Evolutionary conservation across 352 stramenopile genomes (phyloP).

Genomic region (Pythium apleroticum): DNA sequence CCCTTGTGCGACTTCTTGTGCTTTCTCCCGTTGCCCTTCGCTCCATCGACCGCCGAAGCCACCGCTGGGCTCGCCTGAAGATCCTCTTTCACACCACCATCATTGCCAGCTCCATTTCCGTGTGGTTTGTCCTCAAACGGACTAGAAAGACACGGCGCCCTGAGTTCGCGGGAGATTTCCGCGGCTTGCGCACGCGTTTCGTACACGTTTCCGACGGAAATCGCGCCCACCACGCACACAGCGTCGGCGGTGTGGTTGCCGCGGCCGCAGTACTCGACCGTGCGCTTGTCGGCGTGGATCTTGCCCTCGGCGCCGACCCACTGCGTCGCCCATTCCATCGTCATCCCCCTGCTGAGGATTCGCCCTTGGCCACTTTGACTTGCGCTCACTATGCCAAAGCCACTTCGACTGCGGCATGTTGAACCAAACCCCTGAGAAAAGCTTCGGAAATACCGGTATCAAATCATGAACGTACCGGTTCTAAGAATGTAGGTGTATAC

Average conservation of each 20-base stretch:
- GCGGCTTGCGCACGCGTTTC: conserved; percentile 1
- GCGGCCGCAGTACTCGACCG: conserved; percentile 55
- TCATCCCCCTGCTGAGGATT: not conserved
- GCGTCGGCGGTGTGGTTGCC: conserved; percentile 52
- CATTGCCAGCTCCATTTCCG: not conserved
- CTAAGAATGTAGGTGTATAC: too few species aligned
- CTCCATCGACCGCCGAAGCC: not conserved
- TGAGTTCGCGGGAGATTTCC: not conserved
- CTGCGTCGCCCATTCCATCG: conserved; percentile 31
- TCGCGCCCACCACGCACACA: conserved; percentile 43
- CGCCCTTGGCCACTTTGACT: not conserved
- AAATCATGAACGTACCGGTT: too few species aligned
- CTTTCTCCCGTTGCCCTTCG: conserved; percentile 2
- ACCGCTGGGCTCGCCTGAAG: not conserved
- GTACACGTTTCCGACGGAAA: conserved; percentile 23
- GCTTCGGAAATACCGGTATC: not conserved
- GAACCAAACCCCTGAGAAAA: conserved; percentile 12
- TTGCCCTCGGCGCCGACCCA: conserved; percentile 44
- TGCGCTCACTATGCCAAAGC: conserved; percentile 13
- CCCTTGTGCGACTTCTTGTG: not conserved
- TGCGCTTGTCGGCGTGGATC: conserved; percentile 56
- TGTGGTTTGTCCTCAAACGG: not conserved
- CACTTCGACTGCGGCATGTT: conserved; percentile 14
- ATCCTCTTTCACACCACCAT: not conserved
- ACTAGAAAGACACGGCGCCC: conserved; percentile 15